Evolutionary conservation across 208 protist species (phyloP), one percentile per base, ranked within the genome.

Genomic region (Trypanosoma lewisi): DNA sequence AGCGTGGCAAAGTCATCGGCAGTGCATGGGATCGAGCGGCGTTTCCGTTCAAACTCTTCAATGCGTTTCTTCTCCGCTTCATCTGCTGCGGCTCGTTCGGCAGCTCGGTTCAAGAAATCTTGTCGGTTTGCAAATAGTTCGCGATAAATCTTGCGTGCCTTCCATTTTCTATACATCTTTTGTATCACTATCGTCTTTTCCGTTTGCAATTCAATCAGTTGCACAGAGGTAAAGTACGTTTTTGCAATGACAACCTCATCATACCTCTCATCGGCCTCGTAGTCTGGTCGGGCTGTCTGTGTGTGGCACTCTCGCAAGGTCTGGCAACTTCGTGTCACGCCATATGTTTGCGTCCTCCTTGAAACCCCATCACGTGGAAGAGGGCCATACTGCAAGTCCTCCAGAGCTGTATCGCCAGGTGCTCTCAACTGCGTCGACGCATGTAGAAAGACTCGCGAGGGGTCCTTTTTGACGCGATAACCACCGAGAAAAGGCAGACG

Each of bases 401-500:
- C 67, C 56, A 86, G 73, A 58, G 16, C 64, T 33, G 34, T 60
- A 28, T 65, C 52, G 42, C 66, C 58, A 36, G 66, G 66, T n/a
- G 59, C 54, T 68, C 82, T 87, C 27, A 97, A 93, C 76, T 98
- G 97, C 12, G 89, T 93, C 30, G 78, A 47, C 21, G 95, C 97
- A 85, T 98, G 90, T 63, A 96, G 83, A 50, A 87, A 94, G 37
- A 89, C 71, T 5, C 78, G 71, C 7, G 72, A 72, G 36, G 78
- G 83, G 34, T 87, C 72, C n/a, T 67, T 72, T 61, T 77, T 82
- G 47, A 95, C 64, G 14, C 93, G 83, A 74, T 91, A 98, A 28
- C 97, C 96, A 25, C 96, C 96, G 23, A 98, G 63, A 60, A 97
- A 98, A 8, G 87, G 82, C 63, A 94, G 96, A 14, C 23, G 47